Base-by-base conservation (phyloP, 768 basidiomycete species). In the Auricularia sp. region DNA sequence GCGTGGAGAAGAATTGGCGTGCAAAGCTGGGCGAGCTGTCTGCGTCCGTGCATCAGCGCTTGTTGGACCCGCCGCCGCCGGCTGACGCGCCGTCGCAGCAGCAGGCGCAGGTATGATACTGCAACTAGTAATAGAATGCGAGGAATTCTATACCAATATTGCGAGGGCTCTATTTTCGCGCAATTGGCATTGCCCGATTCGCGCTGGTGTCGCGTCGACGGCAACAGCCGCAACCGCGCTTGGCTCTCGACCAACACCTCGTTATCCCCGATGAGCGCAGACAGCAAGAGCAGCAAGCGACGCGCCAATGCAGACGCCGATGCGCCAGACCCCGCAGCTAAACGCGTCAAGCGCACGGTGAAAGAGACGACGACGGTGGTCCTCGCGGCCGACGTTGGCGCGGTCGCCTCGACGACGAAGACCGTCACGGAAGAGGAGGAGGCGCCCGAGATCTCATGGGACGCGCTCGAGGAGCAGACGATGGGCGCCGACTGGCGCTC, bases 401-500 rank as follows among this genome's bases (percentile, higher is more conserved):
- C 56, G 24, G 56, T 14, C 29, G 56, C 29, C 4, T 13, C 29
- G 24, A 59, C 21, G 29, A 59, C 29, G 10, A 29, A 59, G 34
- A 51, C 47, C 47, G 47, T 51, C 10, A 42, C 39, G 8, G 54
- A 54, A 54, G 29, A n/a, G n/a, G 56, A 59, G 34, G 56, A 59
- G 8, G 56, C 33, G 21, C 18, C 47, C 6, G 47, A 8, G 47
- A 0, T 51, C 47, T 29, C 56, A 11, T 59, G 56, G 56, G 56
- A 59, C 18, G 33, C 24, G 24, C 56, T 59, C 56, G 56, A 59
- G 39, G 64, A 62, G 59, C 3, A 65, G 34, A 65, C 64, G 24
- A 65, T 65, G 64, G 59, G 64, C 21, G 54, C 16, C 13, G 64
- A 65, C 42, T 65, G 64, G 64, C 44, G 61, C 61, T 2, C 1